Conservation (phyloP, 2,329 filamentous ascomycete genomes). For the Ophiostoma tasmaniense region DNA sequence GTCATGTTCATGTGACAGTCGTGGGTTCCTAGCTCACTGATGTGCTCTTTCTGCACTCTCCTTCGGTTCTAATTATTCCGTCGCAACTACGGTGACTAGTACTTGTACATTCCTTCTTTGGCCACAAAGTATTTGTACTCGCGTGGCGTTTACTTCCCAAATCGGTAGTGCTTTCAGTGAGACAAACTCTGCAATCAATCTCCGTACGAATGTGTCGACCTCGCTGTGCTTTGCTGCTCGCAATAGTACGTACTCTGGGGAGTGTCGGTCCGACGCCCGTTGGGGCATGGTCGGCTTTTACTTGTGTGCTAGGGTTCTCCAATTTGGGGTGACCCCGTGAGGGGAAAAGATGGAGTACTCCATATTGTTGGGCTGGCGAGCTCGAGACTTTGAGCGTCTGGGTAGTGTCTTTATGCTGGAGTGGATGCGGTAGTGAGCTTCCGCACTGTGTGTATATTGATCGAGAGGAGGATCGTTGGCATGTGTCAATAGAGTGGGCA, state of each 20-base stretch:
- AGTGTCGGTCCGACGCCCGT: conserved; percentile 9
- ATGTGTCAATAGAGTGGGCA: background rate
- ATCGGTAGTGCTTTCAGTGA: background rate
- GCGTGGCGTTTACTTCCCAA: background rate
- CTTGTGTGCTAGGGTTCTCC: background rate
- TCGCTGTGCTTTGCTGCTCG: background rate
- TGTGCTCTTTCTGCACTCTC: background rate
- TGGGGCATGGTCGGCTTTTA: background rate
- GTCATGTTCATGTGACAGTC: background rate
- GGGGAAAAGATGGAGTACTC: conserved; percentile 7
- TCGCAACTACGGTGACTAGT: background rate
- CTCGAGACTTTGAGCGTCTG: background rate
- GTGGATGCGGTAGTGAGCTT: background rate
- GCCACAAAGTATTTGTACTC: background rate
- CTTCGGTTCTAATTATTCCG: background rate
- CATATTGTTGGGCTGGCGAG: background rate
- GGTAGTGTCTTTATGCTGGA: background rate
- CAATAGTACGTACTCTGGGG: background rate
- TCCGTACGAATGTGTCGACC: background rate
- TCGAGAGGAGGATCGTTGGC: background rate
- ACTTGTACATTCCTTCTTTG: background rate
- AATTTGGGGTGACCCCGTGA: background rate
- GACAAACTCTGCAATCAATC: background rate
- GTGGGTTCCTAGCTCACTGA: background rate
- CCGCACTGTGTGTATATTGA: background rate